These are phyloP conservation scores for Yarrowia deformans DNA, from an alignment of 805 yeast species.

Conservation along the genomic window DNA sequence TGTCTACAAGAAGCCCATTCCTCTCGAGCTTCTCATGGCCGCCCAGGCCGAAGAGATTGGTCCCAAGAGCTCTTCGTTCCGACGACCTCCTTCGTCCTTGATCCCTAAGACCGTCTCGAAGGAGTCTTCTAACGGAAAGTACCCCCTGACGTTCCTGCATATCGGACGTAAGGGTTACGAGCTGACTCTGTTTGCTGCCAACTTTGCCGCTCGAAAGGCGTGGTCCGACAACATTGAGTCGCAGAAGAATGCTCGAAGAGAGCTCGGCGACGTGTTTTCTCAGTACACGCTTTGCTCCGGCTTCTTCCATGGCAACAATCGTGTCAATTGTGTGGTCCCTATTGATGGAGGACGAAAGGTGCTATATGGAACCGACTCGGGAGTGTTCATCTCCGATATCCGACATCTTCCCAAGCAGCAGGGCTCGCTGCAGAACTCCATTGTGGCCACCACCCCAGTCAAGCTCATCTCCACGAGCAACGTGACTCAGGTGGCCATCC, in stretches of 20 bases:
- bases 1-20: slow-evolving; percentile 74
- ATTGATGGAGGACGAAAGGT: slow-evolving; percentile 93
- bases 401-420: slow-evolving; percentile 55
- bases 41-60: slow-evolving; percentile 84
- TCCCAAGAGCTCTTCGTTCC: slow-evolving; percentile 52
- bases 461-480: slow-evolving; percentile 75
- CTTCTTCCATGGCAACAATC: slow-evolving; percentile 74
- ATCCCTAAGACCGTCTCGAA: slow-evolving; percentile 40
- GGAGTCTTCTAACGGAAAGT: slow-evolving; percentile 46
- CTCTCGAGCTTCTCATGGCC: slow-evolving; percentile 48
- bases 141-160: slow-evolving; percentile 59
- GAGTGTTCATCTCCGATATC: slow-evolving; percentile 83
- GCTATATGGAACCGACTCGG: slow-evolving; percentile 89
- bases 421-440: slow-evolving; percentile 47
- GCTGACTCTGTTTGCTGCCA: slow-evolving; percentile 53
- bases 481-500: slow-evolving; percentile 86
- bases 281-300: slow-evolving; percentile 75
- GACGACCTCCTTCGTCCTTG: slow-evolving; percentile 45
- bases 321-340: slow-evolving; percentile 90
- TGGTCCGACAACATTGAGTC: slow-evolving; percentile 78
- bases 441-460: slow-evolving; percentile 59
- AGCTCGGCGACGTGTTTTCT: slow-evolving; percentile 79
- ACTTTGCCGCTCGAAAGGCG: slow-evolving; percentile 69
- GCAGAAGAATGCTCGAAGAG: slow-evolving; percentile 78
- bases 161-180: slow-evolving; percentile 59